phyloP scores from a whole-genome alignment of 768 basidiomycete genomes.

The Hypsizygus marmoreus region DNA sequence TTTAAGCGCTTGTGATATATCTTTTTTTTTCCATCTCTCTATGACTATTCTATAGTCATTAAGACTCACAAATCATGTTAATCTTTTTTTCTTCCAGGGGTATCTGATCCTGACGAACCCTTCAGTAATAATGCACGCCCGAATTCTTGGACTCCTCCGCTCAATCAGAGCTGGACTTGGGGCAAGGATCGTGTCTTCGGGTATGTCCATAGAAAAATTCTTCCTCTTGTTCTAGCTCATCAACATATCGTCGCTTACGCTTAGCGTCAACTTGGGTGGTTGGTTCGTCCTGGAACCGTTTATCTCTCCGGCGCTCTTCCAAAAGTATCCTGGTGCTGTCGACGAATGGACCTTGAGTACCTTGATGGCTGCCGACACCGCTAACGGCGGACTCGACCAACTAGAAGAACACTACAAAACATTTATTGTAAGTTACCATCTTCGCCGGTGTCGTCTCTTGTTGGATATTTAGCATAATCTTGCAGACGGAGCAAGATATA shows the following conservation, averaged over 20 bases:
- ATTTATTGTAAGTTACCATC: slow-evolving; percentile 64
- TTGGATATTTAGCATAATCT: no score
- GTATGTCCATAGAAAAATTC: slow-evolving; percentile 35
- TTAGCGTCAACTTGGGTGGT: slow-evolving; percentile 77
- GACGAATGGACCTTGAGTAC: slow-evolving; percentile 79
- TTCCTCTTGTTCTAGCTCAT: slow-evolving; percentile 11
- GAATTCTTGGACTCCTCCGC: slow-evolving; percentile 79
- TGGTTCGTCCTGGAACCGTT: slow-evolving; percentile 75
- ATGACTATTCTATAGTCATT: neutral
- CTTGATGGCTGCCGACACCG: slow-evolving; percentile 59
- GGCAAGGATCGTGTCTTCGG: slow-evolving; percentile 62
- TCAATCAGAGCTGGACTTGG: slow-evolving; percentile 77
- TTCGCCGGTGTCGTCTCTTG: no score
- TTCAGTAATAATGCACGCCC: slow-evolving; percentile 74
- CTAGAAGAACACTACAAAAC: slow-evolving; percentile 82
- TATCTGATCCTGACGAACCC: slow-evolving; percentile 67
- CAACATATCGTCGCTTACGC: slow-evolving; percentile 8
- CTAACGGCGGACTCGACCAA: slow-evolving; percentile 50
- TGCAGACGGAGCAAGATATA: slow-evolving; percentile 86
- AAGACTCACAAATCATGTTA: slow-evolving; percentile 9
- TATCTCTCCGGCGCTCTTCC: slow-evolving; percentile 68
- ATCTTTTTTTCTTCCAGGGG: slow-evolving; percentile 43
- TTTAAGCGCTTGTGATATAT: no score
- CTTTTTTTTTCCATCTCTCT: slow-evolving; percentile 3
- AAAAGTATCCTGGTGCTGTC: slow-evolving; percentile 60